Evolutionary conservation across 2,329 filamentous ascomycete species (phyloP), one percentile per base, ranked within the genome.

Genomic region (Cladophialophora bantiana): DNA sequence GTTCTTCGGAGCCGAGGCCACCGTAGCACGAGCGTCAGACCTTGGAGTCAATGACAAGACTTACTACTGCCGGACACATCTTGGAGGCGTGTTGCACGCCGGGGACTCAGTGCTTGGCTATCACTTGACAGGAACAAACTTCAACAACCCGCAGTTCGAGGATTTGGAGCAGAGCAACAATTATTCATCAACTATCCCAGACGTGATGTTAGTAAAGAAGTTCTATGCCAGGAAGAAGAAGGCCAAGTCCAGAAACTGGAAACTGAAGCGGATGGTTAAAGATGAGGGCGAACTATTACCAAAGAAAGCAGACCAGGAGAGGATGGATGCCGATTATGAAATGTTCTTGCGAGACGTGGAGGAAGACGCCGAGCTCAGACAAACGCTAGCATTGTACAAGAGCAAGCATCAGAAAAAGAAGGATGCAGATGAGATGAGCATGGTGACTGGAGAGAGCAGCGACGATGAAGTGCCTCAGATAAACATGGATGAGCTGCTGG

Each of bases 101-200:
- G 95, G 95, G 61, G 95, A 99, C 81, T 94, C 92, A 0, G 95
- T 90, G 4, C 89, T 99, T 85, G 95, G 95, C n/a, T 99, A 97
- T 78, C 88, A 96, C 78, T 81, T 99, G 57, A 89, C 88, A 4
- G 94, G 93, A 58, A 89, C 93, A 62, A 96, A 96, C 78, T 97
- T 94, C 84, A 98, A 99, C 85, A 95, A 93, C 76, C 83, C 86
- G 9, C 86, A 96, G 72, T 93, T 90, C 72, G 93, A 97, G 73
- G 91, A 89, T 4, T 85, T 97, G 38, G 93, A 97, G 78, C 80
- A 86, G 59, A 93, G 89, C 61, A 88, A 88, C 77, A 88, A 89
- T 59, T 94, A 96, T 80, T 83, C 87, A 2, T 90, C 89, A 2
- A 88, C 85, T 3, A 91, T 99, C 64, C 95, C 95, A 0, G 95